These are phyloP conservation scores for Dalechampia spathulata DNA, from an alignment of 441 rosid species.

Conservation along the genomic window DNA sequence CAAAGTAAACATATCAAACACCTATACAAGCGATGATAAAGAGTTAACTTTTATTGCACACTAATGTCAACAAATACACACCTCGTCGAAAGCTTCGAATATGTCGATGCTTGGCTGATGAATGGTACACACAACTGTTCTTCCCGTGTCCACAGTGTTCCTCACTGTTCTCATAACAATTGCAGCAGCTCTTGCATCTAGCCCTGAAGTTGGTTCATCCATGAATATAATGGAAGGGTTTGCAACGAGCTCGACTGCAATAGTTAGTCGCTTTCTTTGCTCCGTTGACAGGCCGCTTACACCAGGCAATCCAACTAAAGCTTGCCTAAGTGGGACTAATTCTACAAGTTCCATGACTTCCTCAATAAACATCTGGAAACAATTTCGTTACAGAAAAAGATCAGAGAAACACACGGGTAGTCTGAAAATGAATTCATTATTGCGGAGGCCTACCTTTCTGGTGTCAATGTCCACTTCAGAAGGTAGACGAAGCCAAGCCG, in stretches of 20 bases:
- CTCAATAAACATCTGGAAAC: slow-evolving; percentile 27
- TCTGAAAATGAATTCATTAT: not conserved
- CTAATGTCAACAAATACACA: not conserved
- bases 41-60: not conserved
- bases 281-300: slow-evolving; percentile 37
- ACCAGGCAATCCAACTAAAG: slow-evolving; percentile 35
- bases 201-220: slow-evolving; percentile 42
- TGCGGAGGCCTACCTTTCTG: slow-evolving; percentile 27
- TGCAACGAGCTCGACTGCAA: slow-evolving; percentile 36
- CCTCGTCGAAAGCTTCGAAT: slow-evolving; percentile 14
- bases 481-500: slow-evolving; percentile 47
- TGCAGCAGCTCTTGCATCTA: slow-evolving; percentile 41
- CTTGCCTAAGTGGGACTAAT: slow-evolving; percentile 21
- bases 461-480: slow-evolving; percentile 29
- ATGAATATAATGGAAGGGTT: slow-evolving; percentile 37
- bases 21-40: slow-evolving; percentile 24
- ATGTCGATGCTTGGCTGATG: slow-evolving; percentile 30
- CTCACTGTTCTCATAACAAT: slow-evolving; percentile 39
- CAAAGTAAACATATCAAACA: slow-evolving; percentile 17
- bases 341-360: slow-evolving; percentile 36
- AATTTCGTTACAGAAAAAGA: not conserved
- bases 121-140: slow-evolving; percentile 37
- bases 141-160: slow-evolving; percentile 38
- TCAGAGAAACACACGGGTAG: not conserved
- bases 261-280: slow-evolving; percentile 36